Conservation (phyloP, 306 rosid species). For the Lathyrus oleraceus region DNA sequence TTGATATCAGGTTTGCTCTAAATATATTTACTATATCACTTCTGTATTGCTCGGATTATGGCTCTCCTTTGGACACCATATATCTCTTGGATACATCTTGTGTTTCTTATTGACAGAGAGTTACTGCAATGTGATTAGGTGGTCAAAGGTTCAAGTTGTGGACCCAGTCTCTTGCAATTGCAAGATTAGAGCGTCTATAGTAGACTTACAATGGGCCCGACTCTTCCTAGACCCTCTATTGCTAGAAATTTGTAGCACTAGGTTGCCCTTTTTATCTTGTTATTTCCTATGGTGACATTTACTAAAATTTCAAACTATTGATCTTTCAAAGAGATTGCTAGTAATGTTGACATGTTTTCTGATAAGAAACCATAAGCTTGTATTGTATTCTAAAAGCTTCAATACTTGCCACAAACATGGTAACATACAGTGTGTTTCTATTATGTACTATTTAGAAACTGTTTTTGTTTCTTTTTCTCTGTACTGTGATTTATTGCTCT, state of each 20-base stretch:
- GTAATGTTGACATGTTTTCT: slow-evolving; percentile 19
- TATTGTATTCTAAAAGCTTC: slow-evolving; percentile 32
- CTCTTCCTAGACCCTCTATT: background rate
- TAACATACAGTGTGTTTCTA: background rate
- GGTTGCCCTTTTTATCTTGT: slow-evolving; percentile 7
- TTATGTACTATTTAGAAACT: slow-evolving; percentile 5
- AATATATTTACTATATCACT: too few relatives aligned
- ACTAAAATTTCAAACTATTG: slow-evolving; percentile 2
- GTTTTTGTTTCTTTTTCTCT: slow-evolving; percentile 5
- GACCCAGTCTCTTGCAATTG: background rate
- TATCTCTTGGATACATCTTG: too few relatives aligned
- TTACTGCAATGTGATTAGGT: too few relatives aligned
- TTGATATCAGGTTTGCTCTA: too few relatives aligned
- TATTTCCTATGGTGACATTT: slow-evolving; percentile 13
- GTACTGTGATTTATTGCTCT: slow-evolving; percentile 2
- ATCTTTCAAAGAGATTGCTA: slow-evolving; percentile 6
- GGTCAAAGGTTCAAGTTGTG: background rate
- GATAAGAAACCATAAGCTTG: slow-evolving; percentile 17
- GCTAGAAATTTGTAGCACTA: background rate
- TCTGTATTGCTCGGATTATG: too few relatives aligned
- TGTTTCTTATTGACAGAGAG: too few relatives aligned
- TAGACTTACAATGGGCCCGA: background rate
- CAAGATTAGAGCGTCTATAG: too few relatives aligned
- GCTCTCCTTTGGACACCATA: too few relatives aligned
- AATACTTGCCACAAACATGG: slow-evolving; percentile 23